These are phyloP conservation scores for Dioscorea dumetorum DNA, from an alignment of 106 monocot species.

Conservation along the genomic window DNA sequence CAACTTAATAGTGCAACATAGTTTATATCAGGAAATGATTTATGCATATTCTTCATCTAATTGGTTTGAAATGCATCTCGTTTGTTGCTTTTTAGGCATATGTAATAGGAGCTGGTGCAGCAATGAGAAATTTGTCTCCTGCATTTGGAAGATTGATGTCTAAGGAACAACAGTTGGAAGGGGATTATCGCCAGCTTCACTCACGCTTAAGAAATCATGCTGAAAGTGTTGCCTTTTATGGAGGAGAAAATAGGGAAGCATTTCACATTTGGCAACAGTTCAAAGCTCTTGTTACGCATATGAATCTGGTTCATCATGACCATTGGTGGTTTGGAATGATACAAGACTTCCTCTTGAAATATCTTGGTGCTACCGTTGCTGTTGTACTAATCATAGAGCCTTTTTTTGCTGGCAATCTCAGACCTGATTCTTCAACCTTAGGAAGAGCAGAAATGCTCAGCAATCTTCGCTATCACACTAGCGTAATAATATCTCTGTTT, in stretches of 20 bases:
- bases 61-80: not conserved
- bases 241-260: constrained; percentile 87
- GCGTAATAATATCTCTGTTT: constrained; percentile 96
- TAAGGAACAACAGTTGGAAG: constrained; percentile 95
- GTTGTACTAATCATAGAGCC: constrained; percentile 97
- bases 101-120: constrained; percentile 81
- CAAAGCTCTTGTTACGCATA: constrained; percentile 60
- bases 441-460: constrained; percentile 99
- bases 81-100: constrained; percentile 57
- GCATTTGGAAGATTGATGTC: constrained; percentile 96
- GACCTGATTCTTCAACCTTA: constrained; percentile 86
- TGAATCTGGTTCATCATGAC: constrained; percentile 78
- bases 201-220: constrained; percentile 88
- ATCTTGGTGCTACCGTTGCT: constrained; percentile 94
- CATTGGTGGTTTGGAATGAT: constrained; percentile 99
- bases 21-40: not conserved
- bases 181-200: constrained; percentile 96
- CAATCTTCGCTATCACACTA: constrained; percentile 98
- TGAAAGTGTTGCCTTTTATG: constrained; percentile 98
- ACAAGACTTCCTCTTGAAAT: constrained; percentile 96
- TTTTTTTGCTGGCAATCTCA: constrained; percentile 93
- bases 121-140: constrained; percentile 91
- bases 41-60: not conserved
- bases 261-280: constrained; percentile 70
- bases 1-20: no score